These are phyloP conservation scores for Durotheca rogersii DNA, from an alignment of 495 filamentous ascomycete genomes.

Conservation along the genomic window DNA sequence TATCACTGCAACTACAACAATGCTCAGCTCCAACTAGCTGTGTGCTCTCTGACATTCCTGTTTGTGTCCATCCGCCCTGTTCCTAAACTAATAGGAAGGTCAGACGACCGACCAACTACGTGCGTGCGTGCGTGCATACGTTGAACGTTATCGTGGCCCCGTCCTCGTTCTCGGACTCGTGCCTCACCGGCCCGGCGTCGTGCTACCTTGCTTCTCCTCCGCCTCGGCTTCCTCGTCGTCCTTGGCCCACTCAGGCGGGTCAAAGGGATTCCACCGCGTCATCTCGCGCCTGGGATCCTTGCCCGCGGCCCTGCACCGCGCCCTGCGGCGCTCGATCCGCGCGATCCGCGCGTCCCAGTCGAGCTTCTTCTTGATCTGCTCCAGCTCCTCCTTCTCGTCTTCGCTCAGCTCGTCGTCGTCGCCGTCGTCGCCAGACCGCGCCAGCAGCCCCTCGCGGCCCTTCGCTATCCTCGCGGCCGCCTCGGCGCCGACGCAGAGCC, in stretches of 20 bases:
- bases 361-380: slow-evolving; percentile 21
- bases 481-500: slow-evolving; percentile 62
- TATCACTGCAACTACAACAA: neutral
- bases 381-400: slow-evolving; percentile 10
- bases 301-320: slow-evolving; percentile 19
- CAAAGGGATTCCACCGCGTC: slow-evolving; percentile 20
- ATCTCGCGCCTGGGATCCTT: slow-evolving; percentile 20
- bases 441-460: slow-evolving; percentile 39
- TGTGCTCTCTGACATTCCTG: neutral
- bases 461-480: slow-evolving; percentile 47
- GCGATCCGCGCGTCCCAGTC: slow-evolving; percentile 27
- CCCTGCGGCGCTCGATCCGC: slow-evolving; percentile 1
- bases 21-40: no score
- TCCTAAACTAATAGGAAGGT: no score
- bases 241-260: slow-evolving; percentile 9
- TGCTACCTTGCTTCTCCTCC: neutral
- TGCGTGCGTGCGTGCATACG: neutral
- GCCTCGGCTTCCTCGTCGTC: neutral
- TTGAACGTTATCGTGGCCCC: no score
- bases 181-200: no score
- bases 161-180: no score
- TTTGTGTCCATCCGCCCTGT: neutral
- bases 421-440: neutral
- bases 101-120: no score
- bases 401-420: slow-evolving; percentile 19